Percentiles rank a stretch among this genome's conserved stretches.
phyloP scores from a whole-genome alignment of 768 basidiomycete genomes.

The Xanthoconium stramineum region DNA sequence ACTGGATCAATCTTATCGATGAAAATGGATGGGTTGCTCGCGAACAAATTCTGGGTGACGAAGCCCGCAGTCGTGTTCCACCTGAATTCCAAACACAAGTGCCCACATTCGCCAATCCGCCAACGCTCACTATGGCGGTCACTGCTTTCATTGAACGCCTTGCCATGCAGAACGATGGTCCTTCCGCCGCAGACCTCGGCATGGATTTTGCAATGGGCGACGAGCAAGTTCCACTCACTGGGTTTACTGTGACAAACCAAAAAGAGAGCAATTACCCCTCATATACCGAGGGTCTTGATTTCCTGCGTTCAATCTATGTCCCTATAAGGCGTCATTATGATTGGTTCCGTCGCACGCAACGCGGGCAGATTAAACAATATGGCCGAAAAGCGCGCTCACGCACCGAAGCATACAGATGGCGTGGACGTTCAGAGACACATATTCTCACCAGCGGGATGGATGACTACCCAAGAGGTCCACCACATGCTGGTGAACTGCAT shows the following conservation, averaged over 20 bases:
- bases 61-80: constrained; percentile 94
- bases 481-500: constrained; percentile 90
- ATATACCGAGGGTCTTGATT: constrained; percentile 60
- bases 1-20: constrained; percentile 90
- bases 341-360: constrained; percentile 94
- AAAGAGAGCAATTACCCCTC: constrained; percentile 49
- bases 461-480: constrained; percentile 89
- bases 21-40: constrained; percentile 94
- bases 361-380: constrained; percentile 92
- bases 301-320: constrained; percentile 76
- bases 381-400: constrained; percentile 79
- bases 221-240: constrained; percentile 49
- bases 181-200: constrained; percentile 61
- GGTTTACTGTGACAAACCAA: constrained; percentile 19
- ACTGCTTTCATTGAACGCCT: constrained; percentile 85
- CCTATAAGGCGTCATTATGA: constrained; percentile 89
- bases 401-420: constrained; percentile 91
- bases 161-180: constrained; percentile 41
- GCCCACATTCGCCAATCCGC: constrained; percentile 92
- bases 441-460: constrained; percentile 95
- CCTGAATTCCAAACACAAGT: constrained; percentile 89
- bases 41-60: constrained; percentile 95
- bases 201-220: constrained; percentile 55
- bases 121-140: constrained; percentile 91
- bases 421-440: constrained; percentile 81